Conservation (phyloP, 345 rosid genomes). For the Lepidium didymum region DNA sequence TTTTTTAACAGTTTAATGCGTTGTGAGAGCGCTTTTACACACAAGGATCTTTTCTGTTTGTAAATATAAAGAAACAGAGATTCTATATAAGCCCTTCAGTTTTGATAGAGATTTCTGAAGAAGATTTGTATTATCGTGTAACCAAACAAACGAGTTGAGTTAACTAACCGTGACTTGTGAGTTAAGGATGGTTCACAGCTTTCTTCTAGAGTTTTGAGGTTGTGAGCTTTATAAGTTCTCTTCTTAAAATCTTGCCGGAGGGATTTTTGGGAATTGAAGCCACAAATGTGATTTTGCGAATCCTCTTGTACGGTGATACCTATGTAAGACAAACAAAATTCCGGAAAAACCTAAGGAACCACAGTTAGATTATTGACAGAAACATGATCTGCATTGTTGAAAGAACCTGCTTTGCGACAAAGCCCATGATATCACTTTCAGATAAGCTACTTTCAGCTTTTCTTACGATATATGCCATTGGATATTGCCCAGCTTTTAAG, state of each 20-base stretch:
- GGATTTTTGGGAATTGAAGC: constrained; percentile 64
- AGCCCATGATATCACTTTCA: constrained; percentile 14
- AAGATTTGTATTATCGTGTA: background rate
- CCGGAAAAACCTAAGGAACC: background rate
- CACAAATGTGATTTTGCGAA: constrained; percentile 62
- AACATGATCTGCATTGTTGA: background rate
- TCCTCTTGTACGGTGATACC: constrained; percentile 41
- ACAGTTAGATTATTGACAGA: background rate
- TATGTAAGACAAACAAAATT: background rate
- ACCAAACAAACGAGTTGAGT: background rate
- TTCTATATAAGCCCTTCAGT: constrained; percentile 4
- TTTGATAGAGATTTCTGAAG: constrained; percentile 1
- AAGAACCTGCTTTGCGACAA: constrained; percentile 20
- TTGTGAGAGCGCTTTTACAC: constrained; percentile 6
- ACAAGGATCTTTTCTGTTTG: constrained; percentile 15
- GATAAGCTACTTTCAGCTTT: constrained; percentile 22
- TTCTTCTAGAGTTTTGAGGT: constrained; percentile 28
- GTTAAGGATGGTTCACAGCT: background rate
- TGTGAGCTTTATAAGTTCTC: constrained; percentile 66
- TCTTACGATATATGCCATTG: constrained; percentile 27
- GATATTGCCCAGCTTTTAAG: constrained; percentile 26
- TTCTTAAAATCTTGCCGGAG: constrained; percentile 73
- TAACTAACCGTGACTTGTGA: background rate
- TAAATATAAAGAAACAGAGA: constrained; percentile 20
- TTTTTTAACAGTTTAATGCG: constrained; percentile 16